These are phyloP conservation scores for Mycena citricolor DNA, from an alignment of 1,284 basidiomycete species.

Conservation along the genomic window DNA sequence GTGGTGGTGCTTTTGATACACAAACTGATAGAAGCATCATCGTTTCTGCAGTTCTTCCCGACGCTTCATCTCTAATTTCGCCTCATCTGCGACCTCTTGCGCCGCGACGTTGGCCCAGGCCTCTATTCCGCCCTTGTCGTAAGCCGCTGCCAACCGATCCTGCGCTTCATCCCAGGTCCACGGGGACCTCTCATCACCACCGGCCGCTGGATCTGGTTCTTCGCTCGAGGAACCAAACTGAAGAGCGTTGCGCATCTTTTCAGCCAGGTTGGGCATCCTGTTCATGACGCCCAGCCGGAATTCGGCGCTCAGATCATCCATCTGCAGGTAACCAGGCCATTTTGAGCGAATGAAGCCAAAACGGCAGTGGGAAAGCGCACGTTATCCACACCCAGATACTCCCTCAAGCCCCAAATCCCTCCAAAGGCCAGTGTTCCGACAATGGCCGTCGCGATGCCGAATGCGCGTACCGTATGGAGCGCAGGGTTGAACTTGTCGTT, in stretches of 20 bases:
- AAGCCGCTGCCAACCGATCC: constrained; percentile 21
- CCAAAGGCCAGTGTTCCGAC: constrained; percentile 19
- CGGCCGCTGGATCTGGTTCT: not conserved
- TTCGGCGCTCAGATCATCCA: constrained; percentile 20
- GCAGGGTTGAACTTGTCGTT: constrained; percentile 23
- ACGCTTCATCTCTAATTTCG: constrained; percentile 16
- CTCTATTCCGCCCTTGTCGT: constrained; percentile 22
- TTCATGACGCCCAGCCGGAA: constrained; percentile 19
- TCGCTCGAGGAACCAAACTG: not conserved
- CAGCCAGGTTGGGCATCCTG: constrained; percentile 19
- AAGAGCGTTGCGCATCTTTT: constrained; percentile 16
- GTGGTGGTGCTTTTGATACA: no score
- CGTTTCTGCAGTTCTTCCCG: constrained; percentile 13
- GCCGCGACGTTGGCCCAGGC: constrained; percentile 22
- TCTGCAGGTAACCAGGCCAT: constrained; percentile 1
- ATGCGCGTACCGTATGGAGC: constrained; percentile 23
- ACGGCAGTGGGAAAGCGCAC: constrained; percentile 13
- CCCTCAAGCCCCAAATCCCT: constrained; percentile 21
- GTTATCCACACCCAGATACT: constrained; percentile 22
- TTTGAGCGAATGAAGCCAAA: not conserved
- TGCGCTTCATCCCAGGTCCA: constrained; percentile 23
- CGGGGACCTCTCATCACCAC: not conserved
- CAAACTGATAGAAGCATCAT: no score
- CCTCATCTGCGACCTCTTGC: constrained; percentile 21
- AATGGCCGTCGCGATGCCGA: constrained; percentile 25